Base-by-base conservation (phyloP, 2,329 filamentous ascomycete species). In the Pestalotiopsis sp. region DNA sequence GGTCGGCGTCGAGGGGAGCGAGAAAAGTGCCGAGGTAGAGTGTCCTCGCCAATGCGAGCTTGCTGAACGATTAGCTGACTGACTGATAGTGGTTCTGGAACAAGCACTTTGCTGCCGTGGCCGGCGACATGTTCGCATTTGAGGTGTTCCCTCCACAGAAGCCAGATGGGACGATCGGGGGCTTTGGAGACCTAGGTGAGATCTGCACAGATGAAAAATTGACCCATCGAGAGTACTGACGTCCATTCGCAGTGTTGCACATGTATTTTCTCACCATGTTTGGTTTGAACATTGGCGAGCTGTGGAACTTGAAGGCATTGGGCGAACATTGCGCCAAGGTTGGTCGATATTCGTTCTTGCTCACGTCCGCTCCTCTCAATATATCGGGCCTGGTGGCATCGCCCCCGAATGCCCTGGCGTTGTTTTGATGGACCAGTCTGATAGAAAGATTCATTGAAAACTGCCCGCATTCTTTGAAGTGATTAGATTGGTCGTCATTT, bases 11-110 rank as follows among this genome's bases (percentile, higher is more conserved):
- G 81, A 86, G 64, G 84, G 84, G 0, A 83, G 82, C 2, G 79
- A 84, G 17, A 81, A 81, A 4, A 84, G 83, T 6, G 79, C 88
- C 14, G 80, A 82, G 49, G 67, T 66, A 61, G 13, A 11, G 7
- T 14, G 20, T 3, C 4, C 17, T 59, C 9, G 38, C 11, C 23
- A 6, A 27, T 56, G 25, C 12, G 23, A 31, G 31, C 61, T 14
- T 20, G 36, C n/a, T 14, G 20, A 52, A 20, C 12, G 17, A 23
- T 41, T 17, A 58, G n/a, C 38, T 45, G 36, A 61, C 52, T 14
- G 6, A 1, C 7, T 12, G 7, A 23, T 80, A 83, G 45, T 90
- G 88, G 87, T 78, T 90, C 20, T 90, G 87, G 87, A 84, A 89
- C 67, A 81, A 84, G 64, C 78, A 81, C 14, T 89, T 90, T 71